These are phyloP conservation scores for Papiliotrema fonsecae DNA, from an alignment of 1,284 basidiomycete species.

Conservation along the genomic window DNA sequence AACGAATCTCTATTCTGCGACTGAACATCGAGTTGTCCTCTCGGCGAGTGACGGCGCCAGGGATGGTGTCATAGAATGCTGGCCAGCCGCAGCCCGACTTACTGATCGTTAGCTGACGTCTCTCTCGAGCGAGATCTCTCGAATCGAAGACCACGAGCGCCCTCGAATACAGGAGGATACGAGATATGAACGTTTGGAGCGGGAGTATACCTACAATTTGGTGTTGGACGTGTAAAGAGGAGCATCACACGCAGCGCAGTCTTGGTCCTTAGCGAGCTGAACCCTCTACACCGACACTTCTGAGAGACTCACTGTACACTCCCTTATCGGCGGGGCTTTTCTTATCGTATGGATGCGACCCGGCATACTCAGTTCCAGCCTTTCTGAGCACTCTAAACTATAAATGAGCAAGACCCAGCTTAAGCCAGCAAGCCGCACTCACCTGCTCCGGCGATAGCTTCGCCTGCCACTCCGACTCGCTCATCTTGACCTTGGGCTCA, in stretches of 20 bases:
- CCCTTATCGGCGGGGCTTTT: slow-evolving; percentile 54
- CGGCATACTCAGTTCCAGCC: slow-evolving; percentile 79
- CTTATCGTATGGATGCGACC: slow-evolving; percentile 74
- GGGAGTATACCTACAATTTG: slow-evolving; percentile 64
- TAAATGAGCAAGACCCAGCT: slow-evolving; percentile 1
- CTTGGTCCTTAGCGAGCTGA: no score
- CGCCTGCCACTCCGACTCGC: slow-evolving; percentile 80
- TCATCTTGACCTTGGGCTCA: slow-evolving; percentile 52
- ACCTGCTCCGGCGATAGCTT: slow-evolving; percentile 79
- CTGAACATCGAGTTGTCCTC: slow-evolving; percentile 49
- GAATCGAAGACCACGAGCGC: no score
- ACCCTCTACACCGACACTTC: not conserved
- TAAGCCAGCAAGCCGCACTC: slow-evolving; percentile 17
- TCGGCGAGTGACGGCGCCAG: slow-evolving; percentile 71
- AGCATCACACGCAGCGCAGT: slow-evolving; percentile 49
- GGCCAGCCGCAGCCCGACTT: slow-evolving; percentile 93
- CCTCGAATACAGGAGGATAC: no score
- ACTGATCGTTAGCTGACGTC: slow-evolving; percentile 30
- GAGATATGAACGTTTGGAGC: no score
- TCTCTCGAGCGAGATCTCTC: no score
- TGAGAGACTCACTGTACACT: slow-evolving; percentile 55
- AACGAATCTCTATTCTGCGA: slow-evolving; percentile 46
- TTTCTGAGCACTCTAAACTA: slow-evolving; percentile 80
- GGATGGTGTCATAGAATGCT: slow-evolving; percentile 92
- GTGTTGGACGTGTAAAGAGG: slow-evolving; percentile 75